These are phyloP conservation scores for Trichophyton benhamiae DNA, from an alignment of 2,329 filamentous ascomycete genomes.

Conservation along the genomic window DNA sequence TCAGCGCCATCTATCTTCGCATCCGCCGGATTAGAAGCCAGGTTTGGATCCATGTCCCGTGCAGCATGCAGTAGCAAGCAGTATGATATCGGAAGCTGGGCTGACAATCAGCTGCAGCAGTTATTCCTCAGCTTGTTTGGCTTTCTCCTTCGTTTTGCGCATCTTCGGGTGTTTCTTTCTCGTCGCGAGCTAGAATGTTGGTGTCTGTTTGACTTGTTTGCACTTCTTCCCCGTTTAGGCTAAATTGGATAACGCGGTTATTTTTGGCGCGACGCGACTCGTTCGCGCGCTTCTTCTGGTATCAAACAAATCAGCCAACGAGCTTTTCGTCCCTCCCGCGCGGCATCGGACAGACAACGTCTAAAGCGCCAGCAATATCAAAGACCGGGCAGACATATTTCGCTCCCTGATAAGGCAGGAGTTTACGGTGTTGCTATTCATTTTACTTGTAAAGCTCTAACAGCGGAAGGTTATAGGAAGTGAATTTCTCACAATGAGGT, in stretches of 20 bases:
- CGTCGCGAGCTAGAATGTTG: not conserved
- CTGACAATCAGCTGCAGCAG: not conserved
- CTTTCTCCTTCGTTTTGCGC: not conserved
- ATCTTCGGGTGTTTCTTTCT: not conserved
- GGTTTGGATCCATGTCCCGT: not conserved
- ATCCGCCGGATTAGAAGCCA: not conserved
- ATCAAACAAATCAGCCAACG: too few species aligned
- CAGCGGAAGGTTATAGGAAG: not conserved
- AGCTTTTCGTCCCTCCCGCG: not conserved
- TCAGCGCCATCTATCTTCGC: not conserved
- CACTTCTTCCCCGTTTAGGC: constrained; percentile 18
- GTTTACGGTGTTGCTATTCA: too few species aligned
- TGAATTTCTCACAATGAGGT: constrained; percentile 1
- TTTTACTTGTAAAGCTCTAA: not conserved
- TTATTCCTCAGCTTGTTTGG: not conserved
- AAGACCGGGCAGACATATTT: not conserved
- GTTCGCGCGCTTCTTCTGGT: not conserved
- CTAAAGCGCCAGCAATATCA: not conserved
- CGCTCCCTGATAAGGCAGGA: too few species aligned
- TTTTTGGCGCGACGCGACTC: constrained; percentile 11
- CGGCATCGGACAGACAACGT: not conserved
- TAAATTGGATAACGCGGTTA: constrained; percentile 24
- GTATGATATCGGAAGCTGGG: too few species aligned
- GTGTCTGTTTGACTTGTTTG: constrained; percentile 20
- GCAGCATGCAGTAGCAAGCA: too few species aligned